Conservation (phyloP, 768 basidiomycete species). For the Phylloporus arenicola region DNA sequence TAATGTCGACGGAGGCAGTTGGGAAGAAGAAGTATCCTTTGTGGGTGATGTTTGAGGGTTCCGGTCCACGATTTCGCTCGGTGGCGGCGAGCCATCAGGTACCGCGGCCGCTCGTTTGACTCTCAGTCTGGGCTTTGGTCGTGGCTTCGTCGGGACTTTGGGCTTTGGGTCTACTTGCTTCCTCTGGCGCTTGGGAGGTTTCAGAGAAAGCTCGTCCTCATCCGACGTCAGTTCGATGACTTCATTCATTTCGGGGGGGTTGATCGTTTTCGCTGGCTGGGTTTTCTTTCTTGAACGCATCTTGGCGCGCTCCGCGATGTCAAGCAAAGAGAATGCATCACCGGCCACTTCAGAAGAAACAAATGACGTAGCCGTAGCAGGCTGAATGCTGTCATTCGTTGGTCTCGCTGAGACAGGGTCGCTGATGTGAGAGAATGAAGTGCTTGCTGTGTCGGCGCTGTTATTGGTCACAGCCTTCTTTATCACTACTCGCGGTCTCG, state of each 20-base stretch:
- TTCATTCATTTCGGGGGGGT: constrained; percentile 19
- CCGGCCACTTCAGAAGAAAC: constrained; percentile 7
- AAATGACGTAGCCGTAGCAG: constrained; percentile 10
- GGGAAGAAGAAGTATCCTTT: constrained; percentile 20
- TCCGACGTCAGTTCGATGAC: constrained; percentile 45
- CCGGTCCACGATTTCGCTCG: constrained; percentile 4
- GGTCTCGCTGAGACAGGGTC: constrained; percentile 10
- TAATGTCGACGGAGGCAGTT: constrained; percentile 32
- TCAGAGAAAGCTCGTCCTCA: constrained; percentile 36
- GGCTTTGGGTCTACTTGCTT: constrained; percentile 27
- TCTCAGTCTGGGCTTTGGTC: constrained; percentile 24
- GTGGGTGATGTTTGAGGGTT: constrained; percentile 33
- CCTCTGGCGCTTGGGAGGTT: constrained; percentile 27
- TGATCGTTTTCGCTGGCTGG: constrained; percentile 12
- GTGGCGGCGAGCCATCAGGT: constrained; percentile 18
- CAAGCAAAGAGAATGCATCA: constrained; percentile 25
- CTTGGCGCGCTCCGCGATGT: constrained; percentile 56
- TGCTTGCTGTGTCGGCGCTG: neutral
- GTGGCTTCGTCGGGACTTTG: constrained; percentile 22
- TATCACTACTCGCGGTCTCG: constrained; percentile 28
- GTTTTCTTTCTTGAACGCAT: constrained; percentile 42
- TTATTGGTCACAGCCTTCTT: constrained; percentile 10
- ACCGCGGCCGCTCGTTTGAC: constrained; percentile 9
- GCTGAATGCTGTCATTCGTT: constrained; percentile 19
- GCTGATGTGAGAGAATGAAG: constrained; percentile 21